Base-by-base conservation (phyloP, 2,329 filamentous ascomycete species). In the Alternaria sp. region DNA sequence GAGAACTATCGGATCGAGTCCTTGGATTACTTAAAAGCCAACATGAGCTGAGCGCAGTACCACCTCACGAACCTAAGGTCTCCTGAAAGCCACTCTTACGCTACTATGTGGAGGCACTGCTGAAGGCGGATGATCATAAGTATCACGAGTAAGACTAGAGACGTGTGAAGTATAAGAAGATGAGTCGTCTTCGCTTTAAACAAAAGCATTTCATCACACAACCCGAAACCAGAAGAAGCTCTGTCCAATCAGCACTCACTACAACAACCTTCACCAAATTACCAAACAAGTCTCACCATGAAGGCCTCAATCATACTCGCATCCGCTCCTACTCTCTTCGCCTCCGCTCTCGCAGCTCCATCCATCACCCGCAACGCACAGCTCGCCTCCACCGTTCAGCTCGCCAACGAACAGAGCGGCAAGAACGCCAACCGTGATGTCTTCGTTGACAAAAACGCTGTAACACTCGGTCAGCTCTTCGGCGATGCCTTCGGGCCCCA, bases 251-350 rank as follows among this genome's bases (percentile, higher is more conserved):
- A 23, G 33, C 49, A 53, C 28, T 15, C 26, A 53, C 28, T 37
- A 28, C 18, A 37, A 41, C 46, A 55, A 56, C 14, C 44, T 26
- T 44, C 30, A 55, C 49, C 47, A 28, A n/a, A 23, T 30, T 26
- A 18, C 43, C 47, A 58, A 60, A 37, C 41, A 61, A 46, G 21
- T 28, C 11, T 50, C 54, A 63, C 45, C 23, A 63, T 63, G 60
- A 59, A 55, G 55, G 20, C 60, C 60, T 44, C 60, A 8, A 59
- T 55, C 21, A 49, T 63, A 25, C 11, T 63, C 44, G 21, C 55
- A 9, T 43, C 60, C 11, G 25, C 44, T 33, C 25, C 55, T 37
- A 26, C 50, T 30, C 12, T 63, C 49, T 49, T 55, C 44, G n/a
- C 49, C 49, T 37, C 49, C n/a, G 56, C 49, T 7, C 44, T 63